These are phyloP conservation scores for Tolypocladium tundrense DNA, from an alignment of 2,329 filamentous ascomycete genomes.

Conservation along the genomic window DNA sequence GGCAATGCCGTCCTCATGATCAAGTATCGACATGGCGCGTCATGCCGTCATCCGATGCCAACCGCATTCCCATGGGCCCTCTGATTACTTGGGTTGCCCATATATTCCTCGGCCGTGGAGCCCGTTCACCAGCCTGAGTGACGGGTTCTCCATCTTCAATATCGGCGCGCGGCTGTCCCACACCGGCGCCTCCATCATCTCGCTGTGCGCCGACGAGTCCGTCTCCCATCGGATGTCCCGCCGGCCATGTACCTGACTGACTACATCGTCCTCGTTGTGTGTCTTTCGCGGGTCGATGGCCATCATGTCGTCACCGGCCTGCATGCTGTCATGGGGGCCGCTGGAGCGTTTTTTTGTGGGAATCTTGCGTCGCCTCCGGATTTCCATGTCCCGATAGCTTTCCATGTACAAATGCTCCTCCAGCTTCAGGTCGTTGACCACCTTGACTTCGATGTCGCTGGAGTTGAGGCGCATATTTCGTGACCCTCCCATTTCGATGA, in stretches of 20 bases:
- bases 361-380: conserved; percentile 32
- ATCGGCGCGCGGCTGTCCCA: conserved; percentile 17
- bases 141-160: conserved; percentile 13
- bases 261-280: conserved; percentile 22
- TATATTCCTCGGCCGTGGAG: not conserved
- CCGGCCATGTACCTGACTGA: conserved; percentile 19
- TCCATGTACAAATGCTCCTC: conserved; percentile 30
- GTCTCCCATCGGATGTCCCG: conserved; percentile 16
- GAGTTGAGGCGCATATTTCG: conserved; percentile 37
- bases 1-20: not conserved
- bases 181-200: conserved; percentile 17
- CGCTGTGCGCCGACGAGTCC: conserved; percentile 10
- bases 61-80: not conserved
- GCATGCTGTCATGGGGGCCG: conserved; percentile 18
- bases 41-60: not conserved
- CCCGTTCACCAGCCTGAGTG: conserved; percentile 1
- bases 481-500: conserved; percentile 40
- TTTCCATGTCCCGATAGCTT: conserved; percentile 22
- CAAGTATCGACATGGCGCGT: not conserved
- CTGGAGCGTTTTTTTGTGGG: conserved; percentile 16
- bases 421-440: conserved; percentile 32
- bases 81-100: not conserved
- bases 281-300: conserved; percentile 21
- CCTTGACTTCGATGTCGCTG: conserved; percentile 37
- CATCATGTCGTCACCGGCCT: conserved; percentile 30